These are phyloP conservation scores for Poa annua DNA, from an alignment of 176 grass and related monocot genomes.

Conservation along the genomic window DNA sequence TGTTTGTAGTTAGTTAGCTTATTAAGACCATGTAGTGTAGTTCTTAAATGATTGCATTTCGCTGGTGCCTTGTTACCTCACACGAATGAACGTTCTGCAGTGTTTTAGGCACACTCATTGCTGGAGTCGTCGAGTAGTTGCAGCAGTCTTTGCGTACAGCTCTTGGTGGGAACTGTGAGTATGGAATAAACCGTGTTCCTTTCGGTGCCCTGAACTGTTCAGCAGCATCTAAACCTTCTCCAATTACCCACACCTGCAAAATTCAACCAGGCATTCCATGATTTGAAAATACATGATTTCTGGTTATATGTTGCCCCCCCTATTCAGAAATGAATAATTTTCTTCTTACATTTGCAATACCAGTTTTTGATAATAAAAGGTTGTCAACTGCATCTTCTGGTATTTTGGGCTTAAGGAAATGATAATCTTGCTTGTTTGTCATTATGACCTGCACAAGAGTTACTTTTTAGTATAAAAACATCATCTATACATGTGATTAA, in stretches of 20 bases:
- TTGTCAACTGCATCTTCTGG: slow-evolving; percentile 54
- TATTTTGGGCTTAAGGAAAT: slow-evolving; percentile 68
- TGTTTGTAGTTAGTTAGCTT: neutral
- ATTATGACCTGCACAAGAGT: slow-evolving; percentile 64
- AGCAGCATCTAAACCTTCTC: slow-evolving; percentile 60
- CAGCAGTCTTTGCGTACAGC: slow-evolving; percentile 63
- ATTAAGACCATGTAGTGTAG: neutral
- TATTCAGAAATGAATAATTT: neutral
- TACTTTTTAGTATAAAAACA: neutral
- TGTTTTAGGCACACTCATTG: slow-evolving; percentile 73
- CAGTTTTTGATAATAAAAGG: slow-evolving; percentile 60
- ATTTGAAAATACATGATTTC: neutral
- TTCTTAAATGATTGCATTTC: slow-evolving; percentile 16
- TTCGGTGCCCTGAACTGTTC: slow-evolving; percentile 74
- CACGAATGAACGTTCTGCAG: slow-evolving; percentile 84
- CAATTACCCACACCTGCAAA: slow-evolving; percentile 78
- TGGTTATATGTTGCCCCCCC: neutral
- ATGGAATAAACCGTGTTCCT: slow-evolving; percentile 76
- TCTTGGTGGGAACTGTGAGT: slow-evolving; percentile 75
- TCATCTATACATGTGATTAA: slow-evolving; percentile 11
- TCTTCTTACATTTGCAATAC: slow-evolving; percentile 57
- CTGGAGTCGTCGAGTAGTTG: slow-evolving; percentile 74
- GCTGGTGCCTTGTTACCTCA: slow-evolving; percentile 48
- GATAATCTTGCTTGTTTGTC: slow-evolving; percentile 71
- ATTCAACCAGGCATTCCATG: slow-evolving; percentile 21